Percentiles rank a stretch among this genome's conserved stretches.
Conservation (phyloP, 2,329 filamentous ascomycete genomes). For the Xylariales sp. region DNA sequence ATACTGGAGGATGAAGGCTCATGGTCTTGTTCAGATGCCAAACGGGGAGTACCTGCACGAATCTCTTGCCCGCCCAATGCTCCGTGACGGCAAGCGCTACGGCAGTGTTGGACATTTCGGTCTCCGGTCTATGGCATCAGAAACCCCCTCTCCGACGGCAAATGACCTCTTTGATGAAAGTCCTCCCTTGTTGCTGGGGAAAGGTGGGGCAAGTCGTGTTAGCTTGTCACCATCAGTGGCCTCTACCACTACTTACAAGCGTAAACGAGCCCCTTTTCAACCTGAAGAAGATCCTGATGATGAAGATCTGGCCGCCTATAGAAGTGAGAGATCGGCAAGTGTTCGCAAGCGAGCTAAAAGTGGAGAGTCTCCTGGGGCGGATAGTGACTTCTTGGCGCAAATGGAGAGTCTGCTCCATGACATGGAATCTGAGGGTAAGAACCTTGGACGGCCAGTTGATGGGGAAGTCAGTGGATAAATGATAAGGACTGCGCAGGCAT, state of each 20-base stretch:
- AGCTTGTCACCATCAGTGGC: constrained; percentile 16
- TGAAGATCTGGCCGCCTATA: constrained; percentile 16
- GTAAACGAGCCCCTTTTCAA: constrained; percentile 15
- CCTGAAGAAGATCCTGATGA: constrained; percentile 11
- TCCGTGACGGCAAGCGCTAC: constrained; percentile 34
- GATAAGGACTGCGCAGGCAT: too few relatives aligned
- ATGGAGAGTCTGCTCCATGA: constrained; percentile 19
- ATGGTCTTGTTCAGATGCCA: constrained; percentile 43
- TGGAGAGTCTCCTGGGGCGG: constrained; percentile 10
- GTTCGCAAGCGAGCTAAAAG: constrained; percentile 20
- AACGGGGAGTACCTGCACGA: constrained; percentile 51
- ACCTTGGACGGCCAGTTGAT: neutral
- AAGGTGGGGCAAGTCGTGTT: constrained; percentile 2
- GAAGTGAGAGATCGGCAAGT: constrained; percentile 14
- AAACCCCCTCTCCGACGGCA: constrained; percentile 10
- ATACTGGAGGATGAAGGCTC: constrained; percentile 31
- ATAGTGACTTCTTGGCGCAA: constrained; percentile 19
- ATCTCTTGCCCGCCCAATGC: constrained; percentile 41
- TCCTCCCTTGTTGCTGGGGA: constrained; percentile 5
- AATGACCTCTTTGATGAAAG: constrained; percentile 7
- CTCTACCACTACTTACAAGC: constrained; percentile 14
- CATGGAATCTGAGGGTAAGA: constrained; percentile 12
- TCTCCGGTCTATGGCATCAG: constrained; percentile 16
- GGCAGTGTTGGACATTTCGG: constrained; percentile 32
- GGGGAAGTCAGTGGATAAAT: neutral